Base-by-base conservation (phyloP, 2,329 filamentous ascomycete genomes). In the Diaporthe sp. region DNA sequence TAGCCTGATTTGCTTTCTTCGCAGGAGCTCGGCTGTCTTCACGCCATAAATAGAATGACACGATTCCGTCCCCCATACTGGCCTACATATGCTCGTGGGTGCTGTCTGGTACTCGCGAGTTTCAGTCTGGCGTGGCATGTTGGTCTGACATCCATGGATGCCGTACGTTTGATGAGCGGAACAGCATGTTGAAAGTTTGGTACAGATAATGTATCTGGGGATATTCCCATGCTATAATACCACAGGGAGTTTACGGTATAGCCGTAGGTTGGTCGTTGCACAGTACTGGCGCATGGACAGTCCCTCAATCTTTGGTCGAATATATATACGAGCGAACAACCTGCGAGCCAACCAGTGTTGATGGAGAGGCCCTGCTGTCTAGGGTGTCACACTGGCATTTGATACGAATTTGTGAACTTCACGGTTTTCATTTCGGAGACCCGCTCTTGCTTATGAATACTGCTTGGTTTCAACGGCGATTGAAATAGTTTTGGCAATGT, bases 81-180 rank as follows among this genome's bases (percentile, higher is more conserved):
- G 17, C 32, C 15, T 37, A 27, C 9, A 4, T 12, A 7, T 27
- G 9, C 19, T 53, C 47, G 22, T n/a, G 5, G 17, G 17, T 27
- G 6, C 25, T 32, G 39, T 53, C 17, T 39, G 63, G 15, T 53
- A 53, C 15, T 7, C 47, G 12, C 27, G 32, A 19, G 17, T 12
- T 15, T 39, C 30, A 25, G n/a, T 17, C 47, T 25, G 12, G 8
- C n/a, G 17, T 22, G 47, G n/a, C 9, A 39, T 51, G 27, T 39
- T 68, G 15, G 63, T 68, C 32, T 68, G 53, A 68, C 47, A 22
- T n/a, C n/a, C n/a, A n/a, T n/a, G n/a, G n/a, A n/a, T 39, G 32
- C 15, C 15, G 17, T 30, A 22, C 10, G n/a, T 2, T 37, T 32
- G 9, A 53, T 17, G 13, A 4, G 13, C 42, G 19, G 22, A 6